Evolutionary conservation across 495 filamentous ascomycete genomes (phyloP), one percentile per base, ranked within the genome.

Genomic region (Bryoglossum gracile): DNA sequence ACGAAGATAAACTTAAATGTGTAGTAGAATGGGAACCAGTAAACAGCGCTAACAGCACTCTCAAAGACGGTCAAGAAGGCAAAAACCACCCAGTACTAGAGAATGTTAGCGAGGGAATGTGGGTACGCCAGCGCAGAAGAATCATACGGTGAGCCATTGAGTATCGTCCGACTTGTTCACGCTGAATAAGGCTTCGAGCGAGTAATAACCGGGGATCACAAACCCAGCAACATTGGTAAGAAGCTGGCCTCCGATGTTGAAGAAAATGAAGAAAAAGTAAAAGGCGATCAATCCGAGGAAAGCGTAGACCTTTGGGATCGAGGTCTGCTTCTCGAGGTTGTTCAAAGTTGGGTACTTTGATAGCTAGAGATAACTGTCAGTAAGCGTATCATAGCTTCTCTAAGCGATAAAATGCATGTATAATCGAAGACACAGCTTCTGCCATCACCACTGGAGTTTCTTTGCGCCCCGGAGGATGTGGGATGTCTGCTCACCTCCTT

Each of bases 11-110:
- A 95, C 76, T 99, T 99, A 84, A 97, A 97, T 71, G 90, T 92
- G 72, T 88, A 99, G 82, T 99, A 99, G 79, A 99, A 99, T 61
- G 92, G 92, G 76, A 99, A 91, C 92, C 92, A 99, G 78, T 99
- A 99, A 36, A 94, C 86, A 50, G 94, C 89, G 68, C 75, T 92
- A 63, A 99, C 73, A 46, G 85, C 79, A 62, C 88, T 94, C 81
- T 99, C 92, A 66, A 96, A 57, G 24, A 96, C 87, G 46, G 54
- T 60, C 28, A 57, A 49, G 44, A 94, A 87, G 51, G 87, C 80
- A 63, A 89, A 97, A 28, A 94, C 87, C 51, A 98, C 88, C 92
- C 92, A 98, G 75, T 98, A 97, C 88, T 94, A 64, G 24, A 56
- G 14, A 51, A 21, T 41, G 54, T 48, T 65, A 1, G 26, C 50